Evolutionary conservation across 768 basidiomycete genomes (phyloP).

Genomic region (Boletus rubescentipes): DNA sequence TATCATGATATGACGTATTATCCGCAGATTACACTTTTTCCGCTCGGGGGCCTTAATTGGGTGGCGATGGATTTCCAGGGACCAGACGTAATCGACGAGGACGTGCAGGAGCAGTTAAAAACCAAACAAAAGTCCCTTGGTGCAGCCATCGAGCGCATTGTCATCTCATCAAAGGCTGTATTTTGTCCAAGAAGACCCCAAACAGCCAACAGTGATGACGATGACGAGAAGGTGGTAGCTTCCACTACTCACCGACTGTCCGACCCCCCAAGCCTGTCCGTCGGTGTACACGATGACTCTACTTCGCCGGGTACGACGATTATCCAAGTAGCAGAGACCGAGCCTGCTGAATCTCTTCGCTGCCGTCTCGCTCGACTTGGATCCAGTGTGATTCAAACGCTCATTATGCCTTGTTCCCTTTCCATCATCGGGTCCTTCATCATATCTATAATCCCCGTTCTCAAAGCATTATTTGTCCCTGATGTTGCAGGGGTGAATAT

Average conservation of each 20-base stretch:
- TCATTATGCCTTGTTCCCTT: slow-evolving; percentile 50
- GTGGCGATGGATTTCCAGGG: slow-evolving; percentile 65
- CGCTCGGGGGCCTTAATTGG: slow-evolving; percentile 54
- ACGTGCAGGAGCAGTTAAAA: slow-evolving; percentile 47
- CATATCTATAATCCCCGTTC: slow-evolving; percentile 52
- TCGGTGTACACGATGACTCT: not conserved
- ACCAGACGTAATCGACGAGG: slow-evolving; percentile 59
- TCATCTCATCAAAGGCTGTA: not conserved
- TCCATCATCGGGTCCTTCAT: slow-evolving; percentile 54
- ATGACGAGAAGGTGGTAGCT: slow-evolving; percentile 7
- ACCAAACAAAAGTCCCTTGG: slow-evolving; percentile 33
- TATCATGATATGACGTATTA: not conserved
- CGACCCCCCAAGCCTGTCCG: not conserved
- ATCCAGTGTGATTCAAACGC: slow-evolving; percentile 32
- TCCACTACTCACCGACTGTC: not conserved
- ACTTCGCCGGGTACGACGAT: slow-evolving; percentile 3
- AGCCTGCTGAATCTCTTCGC: not conserved
- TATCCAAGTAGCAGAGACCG: not conserved
- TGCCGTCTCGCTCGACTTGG: slow-evolving; percentile 8
- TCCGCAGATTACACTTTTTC: slow-evolving; percentile 60
- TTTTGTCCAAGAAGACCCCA: not conserved
- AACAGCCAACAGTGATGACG: not conserved
- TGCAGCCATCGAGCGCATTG: slow-evolving; percentile 10
- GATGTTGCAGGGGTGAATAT: slow-evolving; percentile 42
- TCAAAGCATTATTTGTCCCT: slow-evolving; percentile 61